Conservation (phyloP, 176 grass and related monocot species). For the Pontederia paniculata region DNA sequence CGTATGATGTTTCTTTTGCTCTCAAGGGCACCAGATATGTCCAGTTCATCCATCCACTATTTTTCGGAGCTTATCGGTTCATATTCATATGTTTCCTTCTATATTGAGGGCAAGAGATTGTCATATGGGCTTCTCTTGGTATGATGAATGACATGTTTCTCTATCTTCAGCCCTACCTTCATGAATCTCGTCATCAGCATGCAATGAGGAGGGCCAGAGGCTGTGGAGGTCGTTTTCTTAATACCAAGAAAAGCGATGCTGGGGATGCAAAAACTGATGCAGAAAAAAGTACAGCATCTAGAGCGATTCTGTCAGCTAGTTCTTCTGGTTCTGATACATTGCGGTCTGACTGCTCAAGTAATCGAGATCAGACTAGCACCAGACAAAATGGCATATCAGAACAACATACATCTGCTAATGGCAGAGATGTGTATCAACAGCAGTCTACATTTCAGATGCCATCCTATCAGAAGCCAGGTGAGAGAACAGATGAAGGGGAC, state of each 20-base stretch:
- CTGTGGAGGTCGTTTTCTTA: conserved; percentile 2
- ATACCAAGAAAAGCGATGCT: neutral
- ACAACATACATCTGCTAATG: neutral
- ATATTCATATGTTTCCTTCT: too few species aligned
- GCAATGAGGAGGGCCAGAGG: conserved; percentile 8
- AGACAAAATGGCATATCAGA: neutral
- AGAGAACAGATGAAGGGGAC: neutral
- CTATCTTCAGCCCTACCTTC: neutral
- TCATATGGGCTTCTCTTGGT: neutral
- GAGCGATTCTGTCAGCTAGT: neutral
- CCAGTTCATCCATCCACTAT: too few species aligned
- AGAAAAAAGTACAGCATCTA: too few species aligned
- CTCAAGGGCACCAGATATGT: too few species aligned
- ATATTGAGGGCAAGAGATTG: too few species aligned
- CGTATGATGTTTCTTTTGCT: too few species aligned
- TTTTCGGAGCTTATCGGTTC: too few species aligned
- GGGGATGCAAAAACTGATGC: neutral
- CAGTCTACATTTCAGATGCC: neutral
- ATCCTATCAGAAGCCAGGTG: neutral
- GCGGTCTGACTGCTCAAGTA: neutral
- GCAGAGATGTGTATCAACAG: neutral
- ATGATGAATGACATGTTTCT: neutral
- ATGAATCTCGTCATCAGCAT: conserved; percentile 2
- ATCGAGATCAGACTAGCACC: neutral
- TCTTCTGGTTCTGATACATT: neutral